Percentiles rank a stretch among this genome's conserved stretches.
Conservation (phyloP, 306 rosid species). For the Begonia loranthoides region DNA sequence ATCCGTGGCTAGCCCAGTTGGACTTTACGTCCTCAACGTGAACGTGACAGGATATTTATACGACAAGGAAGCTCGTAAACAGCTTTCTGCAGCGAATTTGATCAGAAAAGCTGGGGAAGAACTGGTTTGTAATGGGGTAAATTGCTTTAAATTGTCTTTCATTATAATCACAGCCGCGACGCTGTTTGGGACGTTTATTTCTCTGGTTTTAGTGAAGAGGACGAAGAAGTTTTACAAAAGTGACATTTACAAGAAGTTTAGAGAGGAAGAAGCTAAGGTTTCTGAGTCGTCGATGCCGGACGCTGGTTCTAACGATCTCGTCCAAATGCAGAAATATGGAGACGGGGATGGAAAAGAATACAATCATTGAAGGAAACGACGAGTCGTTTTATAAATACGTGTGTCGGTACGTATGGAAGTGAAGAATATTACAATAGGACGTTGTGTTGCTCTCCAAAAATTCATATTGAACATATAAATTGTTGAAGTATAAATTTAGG, state of each 20-base stretch:
- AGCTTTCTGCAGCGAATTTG: constrained; percentile 10
- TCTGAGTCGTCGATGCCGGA: background rate
- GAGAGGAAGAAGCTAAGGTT: constrained; percentile 5
- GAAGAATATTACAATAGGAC: too few species aligned
- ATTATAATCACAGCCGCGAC: constrained; percentile 24
- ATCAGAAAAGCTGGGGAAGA: background rate
- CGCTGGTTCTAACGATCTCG: too few species aligned
- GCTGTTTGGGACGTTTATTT: constrained; percentile 21
- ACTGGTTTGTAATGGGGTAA: constrained; percentile 22
- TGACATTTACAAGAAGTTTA: constrained; percentile 33
- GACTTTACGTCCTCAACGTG: constrained; percentile 30
- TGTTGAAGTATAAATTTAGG: too few species aligned
- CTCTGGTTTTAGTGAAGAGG: constrained; percentile 28
- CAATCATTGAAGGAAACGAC: background rate
- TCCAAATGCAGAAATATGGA: constrained; percentile 9
- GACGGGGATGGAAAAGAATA: background rate
- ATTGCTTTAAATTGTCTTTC: constrained; percentile 27
- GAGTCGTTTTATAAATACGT: too few species aligned
- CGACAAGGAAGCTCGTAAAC: constrained; percentile 26
- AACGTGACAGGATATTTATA: constrained; percentile 26
- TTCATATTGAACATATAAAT: too few species aligned
- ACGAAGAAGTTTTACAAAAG: constrained; percentile 35
- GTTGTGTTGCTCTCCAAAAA: too few species aligned
- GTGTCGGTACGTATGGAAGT: too few species aligned
- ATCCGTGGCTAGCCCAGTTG: constrained; percentile 49